phyloP scores from a whole-genome alignment of 2,329 filamentous ascomycete species.

The Helotiales sp. region DNA sequence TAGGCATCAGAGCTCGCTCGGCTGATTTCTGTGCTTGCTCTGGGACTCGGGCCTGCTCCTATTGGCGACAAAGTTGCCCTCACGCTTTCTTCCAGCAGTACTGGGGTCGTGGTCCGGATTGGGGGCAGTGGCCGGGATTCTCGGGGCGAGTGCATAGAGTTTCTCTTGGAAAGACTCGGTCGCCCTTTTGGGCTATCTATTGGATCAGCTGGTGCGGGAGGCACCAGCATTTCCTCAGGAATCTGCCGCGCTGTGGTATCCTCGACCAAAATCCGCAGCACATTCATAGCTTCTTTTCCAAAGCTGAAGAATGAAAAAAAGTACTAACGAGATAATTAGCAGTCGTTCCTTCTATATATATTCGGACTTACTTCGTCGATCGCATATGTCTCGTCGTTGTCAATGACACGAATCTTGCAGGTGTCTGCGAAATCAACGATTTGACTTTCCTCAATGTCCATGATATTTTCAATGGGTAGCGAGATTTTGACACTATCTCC shows the following conservation, averaged over 20 bases:
- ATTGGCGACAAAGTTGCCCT: slow-evolving; percentile 59
- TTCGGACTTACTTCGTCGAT: slow-evolving; percentile 75
- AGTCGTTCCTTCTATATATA: neutral
- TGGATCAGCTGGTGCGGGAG: slow-evolving; percentile 16
- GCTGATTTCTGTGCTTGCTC: slow-evolving; percentile 53
- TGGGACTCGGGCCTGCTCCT: slow-evolving; percentile 48
- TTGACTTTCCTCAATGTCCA: slow-evolving; percentile 89
- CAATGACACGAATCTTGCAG: slow-evolving; percentile 88
- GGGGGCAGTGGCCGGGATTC: slow-evolving; percentile 23
- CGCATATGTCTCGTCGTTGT: slow-evolving; percentile 91
- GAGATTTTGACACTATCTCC: slow-evolving; percentile 97
- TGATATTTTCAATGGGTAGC: slow-evolving; percentile 81
- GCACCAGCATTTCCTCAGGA: slow-evolving; percentile 31
- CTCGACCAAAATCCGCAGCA: slow-evolving; percentile 54
- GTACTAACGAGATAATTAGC: slow-evolving; percentile 59
- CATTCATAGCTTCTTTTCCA: slow-evolving; percentile 78
- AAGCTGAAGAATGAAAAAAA: slow-evolving; percentile 95
- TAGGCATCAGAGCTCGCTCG: slow-evolving; percentile 56
- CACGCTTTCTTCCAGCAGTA: slow-evolving; percentile 53
- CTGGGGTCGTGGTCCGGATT: slow-evolving; percentile 25
- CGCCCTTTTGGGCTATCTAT: slow-evolving; percentile 22
- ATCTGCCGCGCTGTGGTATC: slow-evolving; percentile 36
- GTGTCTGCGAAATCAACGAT: slow-evolving; percentile 93
- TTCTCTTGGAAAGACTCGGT: slow-evolving; percentile 24
- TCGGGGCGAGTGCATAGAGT: slow-evolving; percentile 22